A percentile compares a stretch with the other conserved stretches of the same genome.
These are phyloP conservation scores for Pyrenophora tritici-repentis DNA, from an alignment of 2,329 filamentous ascomycete species.

Conservation along the genomic window DNA sequence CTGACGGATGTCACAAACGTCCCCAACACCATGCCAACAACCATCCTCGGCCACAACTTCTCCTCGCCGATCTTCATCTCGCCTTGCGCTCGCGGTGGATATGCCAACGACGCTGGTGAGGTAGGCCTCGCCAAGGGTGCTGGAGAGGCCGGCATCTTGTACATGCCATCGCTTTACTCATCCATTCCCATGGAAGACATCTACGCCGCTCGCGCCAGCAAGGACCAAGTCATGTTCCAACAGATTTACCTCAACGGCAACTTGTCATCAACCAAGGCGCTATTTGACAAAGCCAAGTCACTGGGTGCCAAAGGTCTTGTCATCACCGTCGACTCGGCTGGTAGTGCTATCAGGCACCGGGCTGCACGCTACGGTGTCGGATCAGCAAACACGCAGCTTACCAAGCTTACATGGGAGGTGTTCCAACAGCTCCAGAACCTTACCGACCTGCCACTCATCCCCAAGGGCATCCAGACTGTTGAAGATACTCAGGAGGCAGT, in stretches of 20 bases:
- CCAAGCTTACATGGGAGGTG: slow-evolving; percentile 42
- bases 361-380: slow-evolving; percentile 41
- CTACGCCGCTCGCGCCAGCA: slow-evolving; percentile 14
- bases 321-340: slow-evolving; percentile 50
- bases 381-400: slow-evolving; percentile 38
- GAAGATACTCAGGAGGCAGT: slow-evolving; percentile 47
- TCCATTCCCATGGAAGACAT: slow-evolving; percentile 31
- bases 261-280: slow-evolving; percentile 34
- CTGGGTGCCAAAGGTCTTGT: slow-evolving; percentile 49
- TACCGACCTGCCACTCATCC: slow-evolving; percentile 47
- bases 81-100: slow-evolving; percentile 48
- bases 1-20: slow-evolving; percentile 56
- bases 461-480: slow-evolving; percentile 49
- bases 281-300: slow-evolving; percentile 40
- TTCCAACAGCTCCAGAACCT: slow-evolving; percentile 45
- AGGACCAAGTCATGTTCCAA: slow-evolving; percentile 47
- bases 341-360: slow-evolving; percentile 46
- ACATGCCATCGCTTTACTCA: slow-evolving; percentile 52
- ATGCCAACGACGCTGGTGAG: slow-evolving; percentile 56
- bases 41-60: slow-evolving; percentile 60
- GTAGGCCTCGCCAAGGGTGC: slow-evolving; percentile 58
- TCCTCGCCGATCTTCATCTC: slow-evolving; percentile 62
- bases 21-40: slow-evolving; percentile 49
- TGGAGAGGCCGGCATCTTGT: slow-evolving; percentile 56
- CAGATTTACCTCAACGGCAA: slow-evolving; percentile 48